Base-by-base conservation (phyloP, 2,329 filamentous ascomycete genomes). In the Phaeoacremonium minimum region DNA sequence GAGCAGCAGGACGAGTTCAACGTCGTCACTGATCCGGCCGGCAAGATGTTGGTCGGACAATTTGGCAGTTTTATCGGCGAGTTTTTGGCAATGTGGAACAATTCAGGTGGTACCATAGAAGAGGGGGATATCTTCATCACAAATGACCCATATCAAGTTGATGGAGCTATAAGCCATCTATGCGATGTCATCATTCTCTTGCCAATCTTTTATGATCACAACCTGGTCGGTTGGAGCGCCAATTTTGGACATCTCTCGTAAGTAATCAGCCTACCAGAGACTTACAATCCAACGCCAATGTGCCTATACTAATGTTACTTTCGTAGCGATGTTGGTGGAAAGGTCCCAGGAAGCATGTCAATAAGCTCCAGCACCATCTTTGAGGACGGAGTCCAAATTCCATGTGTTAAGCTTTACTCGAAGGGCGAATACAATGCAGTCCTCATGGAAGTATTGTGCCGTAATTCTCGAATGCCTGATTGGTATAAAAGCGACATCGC, bases 1-100 rank as follows among this genome's bases (percentile, higher is more conserved):
- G 68, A 72, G 34, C 67, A 72, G 33, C 68, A 72, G 41, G 69
- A 73, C 18, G 68, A 72, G 40, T 73, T 71, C 51, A 73, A 73
- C 19, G 67, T 72, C n/a, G 69, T 72, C 34, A 71, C 69, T 5
- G 67, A 69, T 29, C 53, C 56, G 1, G 49, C 57, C 2, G 69
- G 69, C 4, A 60, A 71, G 42, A 73, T 73, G 67, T 57, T 73
- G 1, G 69, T 68, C 6, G 69, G 69, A 1, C 69, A 73, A 33
- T 71, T 73, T 22, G 68, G 58, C 1, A 58, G 67, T 29, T 71
- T 73, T 36, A 46, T 73, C 12, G 46, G 58, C 1, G 58, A 67
- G 29, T 71, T 73, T 36, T 46, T 73, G n/a, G 46, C 58, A 2
- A 52, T 57, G 3, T 72, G 66, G 67, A 56, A 58, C n/a, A 36